phyloP scores from a whole-genome alignment of 768 basidiomycete genomes.

The Suillus brevipes region DNA sequence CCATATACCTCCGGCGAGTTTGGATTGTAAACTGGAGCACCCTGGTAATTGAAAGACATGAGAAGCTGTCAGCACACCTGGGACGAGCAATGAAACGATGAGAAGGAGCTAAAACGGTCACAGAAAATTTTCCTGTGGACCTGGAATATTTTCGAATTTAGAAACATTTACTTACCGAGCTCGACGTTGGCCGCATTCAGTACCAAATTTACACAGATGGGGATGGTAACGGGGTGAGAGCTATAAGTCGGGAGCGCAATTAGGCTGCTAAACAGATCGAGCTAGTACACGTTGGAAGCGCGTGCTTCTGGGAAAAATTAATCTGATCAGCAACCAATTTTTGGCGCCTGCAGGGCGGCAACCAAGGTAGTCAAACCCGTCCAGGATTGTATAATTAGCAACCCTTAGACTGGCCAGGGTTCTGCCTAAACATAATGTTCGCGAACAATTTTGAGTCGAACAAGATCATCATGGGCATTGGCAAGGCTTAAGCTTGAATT shows the following conservation, averaged over 20 bases:
- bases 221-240: not conserved
- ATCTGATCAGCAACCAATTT: not conserved
- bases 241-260: not conserved
- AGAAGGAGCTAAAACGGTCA: not conserved
- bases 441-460: not conserved
- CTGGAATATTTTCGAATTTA: not conserved
- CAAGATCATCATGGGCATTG: not conserved
- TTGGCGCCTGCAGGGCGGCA: not conserved
- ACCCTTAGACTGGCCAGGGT: not conserved
- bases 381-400: not conserved
- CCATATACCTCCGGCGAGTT: not conserved
- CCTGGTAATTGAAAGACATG: conserved; percentile 9
- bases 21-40: not conserved
- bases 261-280: not conserved
- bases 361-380: not conserved
- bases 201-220: not conserved
- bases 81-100: not conserved
- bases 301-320: not conserved
- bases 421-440: not conserved
- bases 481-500: not conserved
- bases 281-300: not conserved
- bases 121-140: not conserved
- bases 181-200: too few relatives aligned
- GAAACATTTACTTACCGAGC: not conserved
- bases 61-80: not conserved